These are phyloP conservation scores for Cutaneotrichosporon spelunceum DNA, from an alignment of 1,284 basidiomycete genomes.

Conservation along the genomic window DNA sequence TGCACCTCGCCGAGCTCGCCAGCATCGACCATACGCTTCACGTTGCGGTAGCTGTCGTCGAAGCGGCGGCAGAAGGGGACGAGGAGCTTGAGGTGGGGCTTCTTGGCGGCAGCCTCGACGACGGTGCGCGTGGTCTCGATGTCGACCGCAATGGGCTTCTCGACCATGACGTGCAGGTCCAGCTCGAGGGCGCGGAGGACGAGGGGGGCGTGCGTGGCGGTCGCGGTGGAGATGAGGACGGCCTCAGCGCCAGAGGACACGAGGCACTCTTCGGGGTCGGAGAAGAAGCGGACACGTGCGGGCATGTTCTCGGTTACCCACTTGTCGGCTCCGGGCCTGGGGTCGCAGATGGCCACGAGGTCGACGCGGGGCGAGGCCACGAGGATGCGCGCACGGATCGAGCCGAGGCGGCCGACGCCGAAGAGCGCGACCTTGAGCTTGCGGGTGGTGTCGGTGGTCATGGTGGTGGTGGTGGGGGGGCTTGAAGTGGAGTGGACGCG, in stretches of 20 bases:
- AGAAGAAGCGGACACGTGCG: neutral
- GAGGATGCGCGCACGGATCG: neutral
- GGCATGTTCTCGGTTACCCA: neutral
- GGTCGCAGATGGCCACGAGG: slow-evolving; percentile 1
- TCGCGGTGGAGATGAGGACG: slow-evolving; percentile 1
- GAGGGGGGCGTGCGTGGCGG: neutral
- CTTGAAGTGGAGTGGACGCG: neutral
- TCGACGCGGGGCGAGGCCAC: neutral
- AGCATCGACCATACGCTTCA: neutral
- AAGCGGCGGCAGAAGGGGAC: neutral
- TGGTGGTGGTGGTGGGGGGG: neutral
- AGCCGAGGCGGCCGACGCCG: slow-evolving; percentile 3
- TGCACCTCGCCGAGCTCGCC: neutral
- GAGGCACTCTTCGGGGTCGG: slow-evolving; percentile 2
- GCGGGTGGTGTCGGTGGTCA: neutral
- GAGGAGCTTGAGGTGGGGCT: neutral
- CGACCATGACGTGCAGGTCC: slow-evolving; percentile 4
- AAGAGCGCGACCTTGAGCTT: slow-evolving; percentile 5
- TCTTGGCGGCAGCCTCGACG: neutral
- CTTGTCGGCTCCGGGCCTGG: neutral
- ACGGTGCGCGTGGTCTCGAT: neutral
- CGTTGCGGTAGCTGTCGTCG: neutral
- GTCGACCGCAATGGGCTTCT: slow-evolving; percentile 2
- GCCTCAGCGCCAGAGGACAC: neutral
- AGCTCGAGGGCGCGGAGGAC: neutral